These are phyloP conservation scores for Scutellaria barbata DNA, from an alignment of 257 asterid genomes.

Conservation along the genomic window DNA sequence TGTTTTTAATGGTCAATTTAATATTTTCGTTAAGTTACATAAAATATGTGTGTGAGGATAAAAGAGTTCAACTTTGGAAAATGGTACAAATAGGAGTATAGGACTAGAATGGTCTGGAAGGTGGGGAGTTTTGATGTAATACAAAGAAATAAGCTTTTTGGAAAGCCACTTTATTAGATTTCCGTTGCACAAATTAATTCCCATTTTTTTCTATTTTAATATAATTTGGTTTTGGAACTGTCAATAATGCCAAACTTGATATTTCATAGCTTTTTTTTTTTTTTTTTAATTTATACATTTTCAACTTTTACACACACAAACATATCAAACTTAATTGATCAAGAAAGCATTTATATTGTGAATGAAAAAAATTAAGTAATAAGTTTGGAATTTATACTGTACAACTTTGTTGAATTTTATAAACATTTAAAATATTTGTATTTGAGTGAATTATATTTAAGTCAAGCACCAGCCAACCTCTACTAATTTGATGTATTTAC, in stretches of 20 bases:
- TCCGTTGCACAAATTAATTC: slow-evolving; percentile 29
- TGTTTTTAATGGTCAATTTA: no score
- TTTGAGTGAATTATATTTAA: no score
- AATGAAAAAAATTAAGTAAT: neutral
- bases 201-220: neutral
- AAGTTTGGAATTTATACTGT: neutral
- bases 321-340: neutral
- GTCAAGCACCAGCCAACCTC: no score
- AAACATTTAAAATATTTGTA: no score
- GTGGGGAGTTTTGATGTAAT: slow-evolving; percentile 11
- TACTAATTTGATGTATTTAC: no score
- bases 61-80: neutral
- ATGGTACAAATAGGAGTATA: neutral
- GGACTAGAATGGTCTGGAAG: slow-evolving; percentile 3
- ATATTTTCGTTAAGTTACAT: no score
- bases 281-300: no score
- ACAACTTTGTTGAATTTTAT: no score
- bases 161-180: slow-evolving; percentile 42
- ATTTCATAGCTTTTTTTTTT: neutral
- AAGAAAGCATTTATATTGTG: neutral
- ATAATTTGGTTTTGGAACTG: no score
- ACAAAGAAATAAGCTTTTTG: slow-evolving; percentile 41
- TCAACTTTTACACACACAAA: neutral
- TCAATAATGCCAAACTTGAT: slow-evolving; percentile 2
- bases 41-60: no score